Conservation (phyloP, 345 rosid species). For the Lepidium didymum region DNA sequence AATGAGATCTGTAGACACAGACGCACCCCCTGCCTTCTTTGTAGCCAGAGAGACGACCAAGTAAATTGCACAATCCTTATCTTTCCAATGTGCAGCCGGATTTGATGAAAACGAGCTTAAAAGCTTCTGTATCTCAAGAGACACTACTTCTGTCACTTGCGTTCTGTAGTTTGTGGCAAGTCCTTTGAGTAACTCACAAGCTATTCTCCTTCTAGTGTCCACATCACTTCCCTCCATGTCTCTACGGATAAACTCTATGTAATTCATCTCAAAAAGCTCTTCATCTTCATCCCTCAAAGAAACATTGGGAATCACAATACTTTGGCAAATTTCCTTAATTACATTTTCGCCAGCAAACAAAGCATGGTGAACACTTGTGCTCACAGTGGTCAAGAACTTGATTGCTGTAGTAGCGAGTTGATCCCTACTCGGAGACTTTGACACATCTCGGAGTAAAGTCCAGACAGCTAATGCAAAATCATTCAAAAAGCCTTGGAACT, state of each 20-base stretch:
- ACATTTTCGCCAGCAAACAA: slow-evolving; percentile 74
- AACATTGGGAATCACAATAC: slow-evolving; percentile 93
- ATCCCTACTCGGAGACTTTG: slow-evolving; percentile 67
- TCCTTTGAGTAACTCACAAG: slow-evolving; percentile 93
- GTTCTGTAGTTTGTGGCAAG: slow-evolving; percentile 76
- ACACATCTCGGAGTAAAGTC: slow-evolving; percentile 75
- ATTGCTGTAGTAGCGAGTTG: slow-evolving; percentile 79
- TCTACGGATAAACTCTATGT: slow-evolving; percentile 88
- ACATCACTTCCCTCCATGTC: slow-evolving; percentile 99
- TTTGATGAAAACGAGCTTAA: slow-evolving; percentile 54
- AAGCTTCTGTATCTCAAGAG: slow-evolving; percentile 74
- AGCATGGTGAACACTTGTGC: slow-evolving; percentile 87
- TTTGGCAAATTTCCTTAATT: slow-evolving; percentile 74
- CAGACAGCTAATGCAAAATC: slow-evolving; percentile 81
- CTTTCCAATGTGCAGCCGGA: slow-evolving; percentile 84
- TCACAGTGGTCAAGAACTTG: slow-evolving; percentile 90
- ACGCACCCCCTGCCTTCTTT: slow-evolving; percentile 73
- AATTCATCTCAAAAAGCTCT: slow-evolving; percentile 96
- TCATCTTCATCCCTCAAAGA: slow-evolving; percentile 91
- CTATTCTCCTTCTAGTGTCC: slow-evolving; percentile 97
- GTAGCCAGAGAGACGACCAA: slow-evolving; percentile 88
- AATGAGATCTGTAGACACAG: slow-evolving; percentile 80
- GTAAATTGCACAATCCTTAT: slow-evolving; percentile 93
- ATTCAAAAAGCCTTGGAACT: slow-evolving; percentile 59
- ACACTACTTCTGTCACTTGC: slow-evolving; percentile 57